Base-by-base conservation (phyloP, 345 rosid species). In the Eucalyptus sp. region DNA sequence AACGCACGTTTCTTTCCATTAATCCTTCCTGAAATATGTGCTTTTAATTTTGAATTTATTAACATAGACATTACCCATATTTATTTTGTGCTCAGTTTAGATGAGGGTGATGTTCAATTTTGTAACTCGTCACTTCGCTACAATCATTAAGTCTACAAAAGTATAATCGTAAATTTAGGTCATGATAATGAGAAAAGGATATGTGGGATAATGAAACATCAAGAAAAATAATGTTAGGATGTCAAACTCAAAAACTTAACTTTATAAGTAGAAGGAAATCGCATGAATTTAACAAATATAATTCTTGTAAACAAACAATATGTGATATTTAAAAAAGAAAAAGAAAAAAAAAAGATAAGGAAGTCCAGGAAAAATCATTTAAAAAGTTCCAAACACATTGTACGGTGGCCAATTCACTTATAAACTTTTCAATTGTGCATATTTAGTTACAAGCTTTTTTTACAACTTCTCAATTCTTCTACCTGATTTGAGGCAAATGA, bases 401-500 rank as follows among this genome's bases (percentile, higher is more conserved):
- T 60, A n/a, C 0, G 2, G 2, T 2, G 2, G 20, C 3, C 24
- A 68, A 33, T 9, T 68, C 7, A 33, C 1, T 17, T 3, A 18
- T 33, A 33, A 33, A 68, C 6, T 0, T 68, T 68, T 68, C 4
- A 33, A 17, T 68, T 16, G 2, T 17, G 13, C 3, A 2, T 9
- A 68, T 68, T 17, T 68, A 17, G 2, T 17, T 10, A 10, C 9
- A 17, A 17, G 1, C 1, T 13, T 62, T 62, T 60, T 60, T 62
- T 13, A 52, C 58, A 20, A 52, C 25, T 52, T 52, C 25, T 18
- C 25, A 52, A 52, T 52, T 52, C 10, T 52, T 52, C 10, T 52
- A 20, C 58, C 0, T 3, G 2, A 52, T 18, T 18, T 20, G 25
- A 52, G 25, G 2, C 1, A 1, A 1, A 52, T 33, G 3, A 17